Percentiles rank a stretch among this genome's conserved stretches.
These are phyloP conservation scores for Glebionis coronaria DNA, from an alignment of 129 eudicot species.

Conservation along the genomic window DNA sequence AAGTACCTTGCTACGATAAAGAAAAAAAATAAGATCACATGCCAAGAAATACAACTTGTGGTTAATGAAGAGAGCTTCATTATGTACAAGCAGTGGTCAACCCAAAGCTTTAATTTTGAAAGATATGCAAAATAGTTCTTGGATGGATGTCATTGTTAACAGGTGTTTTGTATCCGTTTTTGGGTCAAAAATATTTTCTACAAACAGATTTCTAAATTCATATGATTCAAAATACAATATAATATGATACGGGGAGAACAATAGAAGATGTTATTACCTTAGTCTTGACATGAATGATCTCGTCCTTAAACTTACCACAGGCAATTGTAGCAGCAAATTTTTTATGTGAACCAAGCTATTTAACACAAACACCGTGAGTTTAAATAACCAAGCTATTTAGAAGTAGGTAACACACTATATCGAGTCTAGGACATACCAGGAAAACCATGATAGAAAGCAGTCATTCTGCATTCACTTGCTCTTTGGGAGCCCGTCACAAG, in stretches of 20 bases:
- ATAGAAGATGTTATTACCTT: constrained; percentile 40
- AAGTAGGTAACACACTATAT: neutral
- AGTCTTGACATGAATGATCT: too few relatives aligned
- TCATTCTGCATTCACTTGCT: constrained; percentile 95
- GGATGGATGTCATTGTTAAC: constrained; percentile 93
- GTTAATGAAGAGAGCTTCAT: too few relatives aligned
- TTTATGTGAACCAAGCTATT: constrained; percentile 85
- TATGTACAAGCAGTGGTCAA: constrained; percentile 93
- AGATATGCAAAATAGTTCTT: constrained; percentile 63
- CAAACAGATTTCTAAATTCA: neutral
- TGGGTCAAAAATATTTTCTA: constrained; percentile 74
- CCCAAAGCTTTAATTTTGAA: constrained; percentile 77
- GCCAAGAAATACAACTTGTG: constrained; percentile 34
- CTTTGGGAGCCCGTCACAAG: constrained; percentile 84
- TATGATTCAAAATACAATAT: neutral
- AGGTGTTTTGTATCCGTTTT: constrained; percentile 88
- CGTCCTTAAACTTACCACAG: constrained; percentile 78
- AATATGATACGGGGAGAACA: neutral
- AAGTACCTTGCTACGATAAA: constrained; percentile 56
- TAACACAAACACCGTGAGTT: neutral
- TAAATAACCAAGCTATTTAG: neutral
- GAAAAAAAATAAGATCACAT: neutral
- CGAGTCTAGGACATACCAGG: too few relatives aligned
- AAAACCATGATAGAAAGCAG: constrained; percentile 99
- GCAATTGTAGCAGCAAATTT: constrained; percentile 97